Evolutionary conservation across 2,329 filamentous ascomycete genomes (phyloP), one percentile per base, ranked within the genome.

Genomic region (Colletotrichum karsti): DNA sequence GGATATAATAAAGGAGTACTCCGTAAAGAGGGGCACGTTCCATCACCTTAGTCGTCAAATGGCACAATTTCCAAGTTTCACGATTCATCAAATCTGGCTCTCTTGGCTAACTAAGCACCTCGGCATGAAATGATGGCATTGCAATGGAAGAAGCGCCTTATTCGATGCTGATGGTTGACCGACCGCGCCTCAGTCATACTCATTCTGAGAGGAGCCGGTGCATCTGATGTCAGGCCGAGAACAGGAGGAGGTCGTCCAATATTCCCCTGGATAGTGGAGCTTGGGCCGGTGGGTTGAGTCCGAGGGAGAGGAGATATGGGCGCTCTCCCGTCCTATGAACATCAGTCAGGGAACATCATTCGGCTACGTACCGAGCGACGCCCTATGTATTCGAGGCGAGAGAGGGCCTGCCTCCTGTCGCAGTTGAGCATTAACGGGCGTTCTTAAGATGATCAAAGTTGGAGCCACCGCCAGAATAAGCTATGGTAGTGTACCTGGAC

Each of bases 11-110:
- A 41, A 41, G 12, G 6, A 39, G n/a, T n/a, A n/a, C n/a, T n/a
- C n/a, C n/a, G 15, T 12, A 7, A 24, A 56, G 41, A 24, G 51
- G 44, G 58, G 15, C 24, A 35, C 15, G 42, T 35, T 24, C 35
- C 42, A 39, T 28, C 12, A 60, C 42, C 56, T 55, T 20, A 12
- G 33, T 62, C 26, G 48, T n/a, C 35, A 8, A 33, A 33, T 12
- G 24, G 24, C 50, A 53, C 41, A 67, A 48, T 18, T 44, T 56
- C 22, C 41, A 35, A n/a, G 41, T 56, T 67, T 42, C 50, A 56
- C 13, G 18, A 18, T 28, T 41, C 58, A 24, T 44, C 30, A 35
- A 12, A 2, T 35, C 30, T 10, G 13, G 7, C 30, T 35, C 30
- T 35, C 8, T 10, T 12, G 8, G 8, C 4, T n/a, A n/a, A 35